phyloP scores from a whole-genome alignment of 2,329 filamentous ascomycete genomes.

The Talaromyces marneffei region DNA sequence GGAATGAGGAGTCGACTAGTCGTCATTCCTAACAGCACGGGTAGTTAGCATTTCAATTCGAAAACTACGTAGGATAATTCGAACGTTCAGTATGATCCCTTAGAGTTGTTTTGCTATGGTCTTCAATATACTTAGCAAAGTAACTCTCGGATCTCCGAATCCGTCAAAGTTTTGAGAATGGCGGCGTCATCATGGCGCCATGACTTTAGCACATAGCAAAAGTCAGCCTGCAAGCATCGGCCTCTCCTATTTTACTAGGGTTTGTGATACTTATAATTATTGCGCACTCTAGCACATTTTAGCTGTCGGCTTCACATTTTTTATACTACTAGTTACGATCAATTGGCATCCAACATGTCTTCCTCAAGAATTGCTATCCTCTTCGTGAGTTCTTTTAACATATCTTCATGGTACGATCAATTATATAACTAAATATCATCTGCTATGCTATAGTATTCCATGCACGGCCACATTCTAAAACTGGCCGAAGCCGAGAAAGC shows the following conservation, averaged over 20 bases:
- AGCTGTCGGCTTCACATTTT: neutral
- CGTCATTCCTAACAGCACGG: neutral
- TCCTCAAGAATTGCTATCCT: constrained; percentile 76
- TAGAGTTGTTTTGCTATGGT: too few relatives aligned
- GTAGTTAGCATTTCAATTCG: neutral
- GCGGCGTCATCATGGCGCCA: constrained; percentile 3
- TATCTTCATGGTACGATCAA: neutral
- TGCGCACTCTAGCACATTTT: neutral
- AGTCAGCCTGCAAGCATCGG: neutral
- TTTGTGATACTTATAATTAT: neutral
- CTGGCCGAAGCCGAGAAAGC: constrained; percentile 85
- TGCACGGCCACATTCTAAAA: constrained; percentile 83
- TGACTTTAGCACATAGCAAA: constrained; percentile 27
- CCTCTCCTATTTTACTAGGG: neutral
- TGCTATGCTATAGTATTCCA: constrained; percentile 65
- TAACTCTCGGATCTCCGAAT: neutral
- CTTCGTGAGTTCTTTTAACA: constrained; percentile 55
- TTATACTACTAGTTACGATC: neutral
- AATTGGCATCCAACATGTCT: neutral
- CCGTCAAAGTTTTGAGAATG: neutral
- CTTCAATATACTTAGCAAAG: neutral
- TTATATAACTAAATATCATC: neutral
- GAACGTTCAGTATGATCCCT: neutral
- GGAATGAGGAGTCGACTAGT: neutral
- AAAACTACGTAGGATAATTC: neutral